These are phyloP conservation scores for Syncephalastrum sp. DNA, from an alignment of 371 early-diverging fungal species.

Conservation along the genomic window DNA sequence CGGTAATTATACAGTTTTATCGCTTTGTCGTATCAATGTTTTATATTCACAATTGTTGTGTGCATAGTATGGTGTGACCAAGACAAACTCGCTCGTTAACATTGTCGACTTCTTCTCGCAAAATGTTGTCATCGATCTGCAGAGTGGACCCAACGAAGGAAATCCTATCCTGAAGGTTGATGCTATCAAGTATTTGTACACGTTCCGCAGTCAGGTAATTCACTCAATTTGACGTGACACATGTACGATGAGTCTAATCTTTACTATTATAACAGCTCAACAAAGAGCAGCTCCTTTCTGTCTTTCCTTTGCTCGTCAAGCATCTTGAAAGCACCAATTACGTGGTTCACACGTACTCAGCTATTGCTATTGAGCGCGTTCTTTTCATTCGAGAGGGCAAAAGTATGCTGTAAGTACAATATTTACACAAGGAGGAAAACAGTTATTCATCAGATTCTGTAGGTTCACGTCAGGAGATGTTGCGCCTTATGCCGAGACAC, in stretches of 20 bases:
- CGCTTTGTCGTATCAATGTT: not conserved
- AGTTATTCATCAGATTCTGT: not conserved
- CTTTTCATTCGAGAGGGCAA: slow-evolving; percentile 77
- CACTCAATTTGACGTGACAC: not conserved
- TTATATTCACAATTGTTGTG: too few relatives aligned
- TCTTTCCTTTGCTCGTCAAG: slow-evolving; percentile 77
- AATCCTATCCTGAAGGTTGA: slow-evolving; percentile 91
- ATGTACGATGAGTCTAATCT: not conserved
- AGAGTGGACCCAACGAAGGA: slow-evolving; percentile 66
- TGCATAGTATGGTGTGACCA: slow-evolving; percentile 72
- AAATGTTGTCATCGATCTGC: slow-evolving; percentile 82
- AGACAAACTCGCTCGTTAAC: slow-evolving; percentile 75
- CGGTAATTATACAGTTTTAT: slow-evolving; percentile 24
- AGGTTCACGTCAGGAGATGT: slow-evolving; percentile 76
- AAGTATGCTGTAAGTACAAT: slow-evolving; percentile 53
- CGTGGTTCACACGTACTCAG: slow-evolving; percentile 91
- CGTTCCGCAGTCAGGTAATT: slow-evolving; percentile 86
- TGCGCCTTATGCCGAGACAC: slow-evolving; percentile 61
- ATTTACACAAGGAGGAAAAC: not conserved
- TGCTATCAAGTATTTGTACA: slow-evolving; percentile 89
- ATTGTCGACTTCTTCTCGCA: slow-evolving; percentile 80
- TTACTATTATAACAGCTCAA: slow-evolving; percentile 44
- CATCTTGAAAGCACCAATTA: slow-evolving; percentile 80
- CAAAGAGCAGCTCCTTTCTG: slow-evolving; percentile 72
- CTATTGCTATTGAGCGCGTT: slow-evolving; percentile 89